phyloP scores from a whole-genome alignment of 2,329 filamentous ascomycete species.

The Triangularia setosa region DNA sequence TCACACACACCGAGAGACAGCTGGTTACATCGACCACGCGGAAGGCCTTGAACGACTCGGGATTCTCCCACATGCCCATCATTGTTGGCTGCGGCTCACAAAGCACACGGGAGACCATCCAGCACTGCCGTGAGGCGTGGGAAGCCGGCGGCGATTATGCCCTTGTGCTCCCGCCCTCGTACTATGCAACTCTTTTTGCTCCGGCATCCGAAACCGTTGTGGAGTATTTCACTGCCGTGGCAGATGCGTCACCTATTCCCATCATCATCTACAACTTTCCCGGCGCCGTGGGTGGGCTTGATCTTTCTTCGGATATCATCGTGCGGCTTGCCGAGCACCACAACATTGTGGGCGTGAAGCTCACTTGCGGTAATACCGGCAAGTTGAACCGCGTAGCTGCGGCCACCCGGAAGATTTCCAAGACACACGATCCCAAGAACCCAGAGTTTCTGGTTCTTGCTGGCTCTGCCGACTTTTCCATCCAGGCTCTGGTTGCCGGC shows the following conservation, averaged over 20 bases:
- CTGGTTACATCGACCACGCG: slow-evolving; percentile 67
- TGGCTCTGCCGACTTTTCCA: slow-evolving; percentile 68
- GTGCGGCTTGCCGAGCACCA: slow-evolving; percentile 56
- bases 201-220: slow-evolving; percentile 57
- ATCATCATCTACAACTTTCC: slow-evolving; percentile 69
- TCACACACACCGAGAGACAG: slow-evolving; percentile 66
- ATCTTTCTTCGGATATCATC: slow-evolving; percentile 61
- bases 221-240: slow-evolving; percentile 63
- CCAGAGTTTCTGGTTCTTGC: slow-evolving; percentile 65
- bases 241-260: slow-evolving; percentile 59
- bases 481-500: slow-evolving; percentile 65
- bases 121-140: slow-evolving; percentile 65
- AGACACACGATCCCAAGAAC: slow-evolving; percentile 31
- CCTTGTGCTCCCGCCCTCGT: slow-evolving; percentile 70
- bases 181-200: slow-evolving; percentile 66
- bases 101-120: slow-evolving; percentile 68
- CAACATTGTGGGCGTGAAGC: slow-evolving; percentile 65
- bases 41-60: slow-evolving; percentile 62
- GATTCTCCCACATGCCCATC: slow-evolving; percentile 62
- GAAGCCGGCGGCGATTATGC: slow-evolving; percentile 70
- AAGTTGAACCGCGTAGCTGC: slow-evolving; percentile 63
- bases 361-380: slow-evolving; percentile 68
- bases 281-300: slow-evolving; percentile 59
- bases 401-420: slow-evolving; percentile 45
- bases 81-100: slow-evolving; percentile 74